These are phyloP conservation scores for Fusarium sp. DNA, from an alignment of 2,329 filamentous ascomycete genomes.

Conservation along the genomic window DNA sequence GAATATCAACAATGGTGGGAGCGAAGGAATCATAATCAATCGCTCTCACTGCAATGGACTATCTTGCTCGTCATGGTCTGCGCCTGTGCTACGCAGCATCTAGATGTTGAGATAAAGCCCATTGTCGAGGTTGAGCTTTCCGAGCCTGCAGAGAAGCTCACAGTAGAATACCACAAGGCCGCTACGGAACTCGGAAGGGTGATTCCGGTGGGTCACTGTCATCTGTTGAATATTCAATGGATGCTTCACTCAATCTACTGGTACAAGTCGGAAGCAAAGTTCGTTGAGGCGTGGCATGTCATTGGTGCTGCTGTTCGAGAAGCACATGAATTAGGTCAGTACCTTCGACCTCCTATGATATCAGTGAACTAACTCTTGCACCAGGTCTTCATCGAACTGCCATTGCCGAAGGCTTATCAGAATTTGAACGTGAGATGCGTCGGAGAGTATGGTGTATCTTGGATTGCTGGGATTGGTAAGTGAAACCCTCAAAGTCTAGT, in stretches of 20 bases:
- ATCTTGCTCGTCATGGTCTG: slow-evolving; percentile 49
- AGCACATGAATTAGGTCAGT: slow-evolving; percentile 45
- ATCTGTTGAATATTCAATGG: slow-evolving; percentile 46
- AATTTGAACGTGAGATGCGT: slow-evolving; percentile 48
- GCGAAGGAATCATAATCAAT: slow-evolving; percentile 34
- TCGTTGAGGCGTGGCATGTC: slow-evolving; percentile 48
- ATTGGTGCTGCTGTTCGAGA: slow-evolving; percentile 46
- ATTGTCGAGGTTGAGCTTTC: slow-evolving; percentile 44
- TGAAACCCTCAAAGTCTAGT: accelerated
- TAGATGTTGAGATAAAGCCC: slow-evolving; percentile 40
- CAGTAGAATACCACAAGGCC: slow-evolving; percentile 45
- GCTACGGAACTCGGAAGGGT: slow-evolving; percentile 44
- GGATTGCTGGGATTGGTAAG: slow-evolving; percentile 49
- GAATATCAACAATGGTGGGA: slow-evolving; percentile 49
- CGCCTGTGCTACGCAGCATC: slow-evolving; percentile 47
- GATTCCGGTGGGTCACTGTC: slow-evolving; percentile 45
- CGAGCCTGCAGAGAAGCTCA: slow-evolving; percentile 36
- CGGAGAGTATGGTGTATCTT: slow-evolving; percentile 48
- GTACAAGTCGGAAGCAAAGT: slow-evolving; percentile 47
- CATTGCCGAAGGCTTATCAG: slow-evolving; percentile 35
- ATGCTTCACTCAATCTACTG: slow-evolving; percentile 49
- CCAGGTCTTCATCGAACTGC: slow-evolving; percentile 44
- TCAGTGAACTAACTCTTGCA: neutral
- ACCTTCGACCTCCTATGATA: too few species aligned
- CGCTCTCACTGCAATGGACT: slow-evolving; percentile 47